These are phyloP conservation scores for Geoglossum glabrum DNA, from an alignment of 495 filamentous ascomycete genomes.

Conservation along the genomic window DNA sequence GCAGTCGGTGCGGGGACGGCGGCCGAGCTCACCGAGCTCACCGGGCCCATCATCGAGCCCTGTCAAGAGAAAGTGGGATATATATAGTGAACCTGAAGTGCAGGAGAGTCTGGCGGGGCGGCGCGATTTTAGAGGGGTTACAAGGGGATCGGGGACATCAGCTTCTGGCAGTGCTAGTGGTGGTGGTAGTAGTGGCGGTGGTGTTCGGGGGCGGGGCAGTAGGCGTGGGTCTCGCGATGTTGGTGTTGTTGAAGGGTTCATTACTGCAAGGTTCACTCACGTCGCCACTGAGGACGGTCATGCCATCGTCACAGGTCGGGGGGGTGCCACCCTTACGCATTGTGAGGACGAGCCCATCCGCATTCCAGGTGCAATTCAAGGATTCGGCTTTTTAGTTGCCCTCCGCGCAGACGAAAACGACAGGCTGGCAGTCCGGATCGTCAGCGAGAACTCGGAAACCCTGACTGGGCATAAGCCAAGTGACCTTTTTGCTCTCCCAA, in stretches of 20 bases:
- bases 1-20: background rate
- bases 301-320: conserved; percentile 63
- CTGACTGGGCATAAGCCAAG: conserved; percentile 65
- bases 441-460: conserved; percentile 65
- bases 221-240: no score
- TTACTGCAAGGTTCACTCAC: conserved; percentile 66
- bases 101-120: background rate
- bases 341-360: conserved; percentile 94
- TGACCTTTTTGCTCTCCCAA: conserved; percentile 52
- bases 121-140: background rate
- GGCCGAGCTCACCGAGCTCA: background rate
- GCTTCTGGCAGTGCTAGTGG: no score
- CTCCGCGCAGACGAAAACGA: conserved; percentile 41
- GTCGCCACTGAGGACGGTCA: conserved; percentile 62
- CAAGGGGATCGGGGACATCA: background rate
- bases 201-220: no score
- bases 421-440: conserved; percentile 49
- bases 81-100: background rate
- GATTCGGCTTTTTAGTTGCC: conserved; percentile 62
- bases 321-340: conserved; percentile 43
- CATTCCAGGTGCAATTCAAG: conserved; percentile 75
- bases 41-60: background rate
- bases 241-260: conserved; percentile 21
- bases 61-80: background rate
- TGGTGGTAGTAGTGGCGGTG: no score